Conservation (phyloP, 2,329 filamentous ascomycete genomes). For the Myriosclerotinia scirpicola region DNA sequence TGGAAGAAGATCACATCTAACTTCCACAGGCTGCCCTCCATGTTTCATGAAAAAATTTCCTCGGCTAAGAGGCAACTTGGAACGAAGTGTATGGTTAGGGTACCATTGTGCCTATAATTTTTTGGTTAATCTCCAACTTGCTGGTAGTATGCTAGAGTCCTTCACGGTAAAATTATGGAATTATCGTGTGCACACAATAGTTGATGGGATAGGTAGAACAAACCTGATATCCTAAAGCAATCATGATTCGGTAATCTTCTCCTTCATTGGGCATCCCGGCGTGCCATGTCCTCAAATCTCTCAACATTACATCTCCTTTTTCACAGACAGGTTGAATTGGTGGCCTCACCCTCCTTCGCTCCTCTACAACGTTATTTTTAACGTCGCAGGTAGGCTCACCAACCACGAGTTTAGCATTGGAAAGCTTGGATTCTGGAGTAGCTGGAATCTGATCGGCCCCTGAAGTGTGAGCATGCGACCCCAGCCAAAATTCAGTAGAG, state of each 20-base stretch:
- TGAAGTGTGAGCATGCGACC: slow-evolving; percentile 42
- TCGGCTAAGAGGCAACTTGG: slow-evolving; percentile 35
- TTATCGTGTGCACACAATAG: not conserved
- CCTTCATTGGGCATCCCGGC: slow-evolving; percentile 59
- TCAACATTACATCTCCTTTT: slow-evolving; percentile 20
- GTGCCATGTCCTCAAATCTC: slow-evolving; percentile 42
- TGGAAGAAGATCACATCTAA: slow-evolving; percentile 34
- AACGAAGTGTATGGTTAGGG: slow-evolving; percentile 35
- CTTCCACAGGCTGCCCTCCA: slow-evolving; percentile 34
- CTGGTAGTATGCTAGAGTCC: not conserved
- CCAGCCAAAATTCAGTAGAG: slow-evolving; percentile 52
- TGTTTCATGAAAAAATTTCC: slow-evolving; percentile 39
- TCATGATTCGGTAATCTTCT: slow-evolving; percentile 51
- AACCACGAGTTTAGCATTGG: slow-evolving; percentile 48
- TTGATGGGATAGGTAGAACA: slow-evolving; percentile 9
- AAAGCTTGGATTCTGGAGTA: slow-evolving; percentile 25
- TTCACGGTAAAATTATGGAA: not conserved
- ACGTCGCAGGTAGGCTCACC: slow-evolving; percentile 45
- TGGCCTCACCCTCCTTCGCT: slow-evolving; percentile 21
- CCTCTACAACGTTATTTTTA: slow-evolving; percentile 40
- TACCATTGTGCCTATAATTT: slow-evolving; percentile 38
- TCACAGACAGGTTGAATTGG: slow-evolving; percentile 16
- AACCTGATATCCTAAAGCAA: slow-evolving; percentile 42
- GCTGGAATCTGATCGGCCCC: slow-evolving; percentile 18
- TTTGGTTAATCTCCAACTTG: slow-evolving; percentile 5